Evolutionary conservation across 2,329 filamentous ascomycete genomes (phyloP), one percentile per base, ranked within the genome.

Genomic region (Botrytis elliptica): DNA sequence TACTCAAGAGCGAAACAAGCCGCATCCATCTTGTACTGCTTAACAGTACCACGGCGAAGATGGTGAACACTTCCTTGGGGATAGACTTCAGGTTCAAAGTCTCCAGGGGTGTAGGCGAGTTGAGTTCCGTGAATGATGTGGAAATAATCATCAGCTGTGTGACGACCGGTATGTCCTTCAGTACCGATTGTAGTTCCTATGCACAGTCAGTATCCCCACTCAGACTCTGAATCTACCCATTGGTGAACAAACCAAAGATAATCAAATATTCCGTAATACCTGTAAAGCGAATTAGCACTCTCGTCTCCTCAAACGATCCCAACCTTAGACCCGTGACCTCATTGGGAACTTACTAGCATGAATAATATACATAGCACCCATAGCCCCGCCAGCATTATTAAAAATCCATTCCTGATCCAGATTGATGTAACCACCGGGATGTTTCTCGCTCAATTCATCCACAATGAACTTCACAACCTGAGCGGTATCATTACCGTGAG

Each of bases 81-180:
- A 84, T 94, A 95, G 75, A 92, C 84, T 83, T 93, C 91, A 49
- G 90, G 85, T 81, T 88, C 86, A 82, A 89, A 93, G 76, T 85
- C 81, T 77, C 91, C 91, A 3, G 91, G 89, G 7, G 88, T 86
- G 85, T 94, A 95, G 77, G 93, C 92, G 79, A 89, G 86, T 84
- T 97, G 91, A 79, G 90, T 89, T 79, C 94, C 94, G 49, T 86
- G 86, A 46, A 97, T 87, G 86, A 97, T 97, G 86, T 95, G 89
- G 87, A 97, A 97, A 87, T 96, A 97, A 86, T 97, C 94, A 84
- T 97, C 93, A 25, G 94, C 94, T 20, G 93, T 95, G 87, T 97
- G 94, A 69, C 94, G 92, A 76, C 94, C 94, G 1, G 90, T 89
- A 86, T 97, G 94, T 75, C 94, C 94, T 84, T 97, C 94, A 20